Percentiles rank a stretch among this genome's conserved stretches.
Evolutionary conservation across 345 rosid genomes (phyloP).

Genomic region (Salix arbutifolia): DNA sequence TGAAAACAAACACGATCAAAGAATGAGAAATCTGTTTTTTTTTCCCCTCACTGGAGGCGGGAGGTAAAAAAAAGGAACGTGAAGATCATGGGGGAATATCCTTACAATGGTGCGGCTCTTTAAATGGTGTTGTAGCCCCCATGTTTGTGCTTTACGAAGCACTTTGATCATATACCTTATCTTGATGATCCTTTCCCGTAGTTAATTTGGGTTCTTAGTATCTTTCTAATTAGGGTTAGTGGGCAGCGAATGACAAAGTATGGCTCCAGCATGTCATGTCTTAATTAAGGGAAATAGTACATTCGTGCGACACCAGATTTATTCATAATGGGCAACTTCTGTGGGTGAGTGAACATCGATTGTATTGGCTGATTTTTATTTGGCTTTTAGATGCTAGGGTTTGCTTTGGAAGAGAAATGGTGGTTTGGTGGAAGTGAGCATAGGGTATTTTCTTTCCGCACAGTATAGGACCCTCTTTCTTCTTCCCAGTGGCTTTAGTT

Average conservation of each 20-base stretch:
- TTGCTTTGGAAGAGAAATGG: not conserved
- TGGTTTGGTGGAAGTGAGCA: too few relatives aligned
- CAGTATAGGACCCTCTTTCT: too few relatives aligned
- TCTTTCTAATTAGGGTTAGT: conserved; percentile 14
- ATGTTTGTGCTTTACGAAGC: too few relatives aligned
- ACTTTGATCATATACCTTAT: conserved; percentile 2
- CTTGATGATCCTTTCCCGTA: not conserved
- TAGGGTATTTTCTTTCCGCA: too few relatives aligned
- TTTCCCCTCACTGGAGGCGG: not conserved
- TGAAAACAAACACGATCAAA: not conserved
- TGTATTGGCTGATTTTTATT: conserved; percentile 17
- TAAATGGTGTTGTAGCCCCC: too few relatives aligned
- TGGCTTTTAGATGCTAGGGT: conserved; percentile 33
- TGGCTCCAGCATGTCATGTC: not conserved
- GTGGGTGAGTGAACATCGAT: conserved; percentile 19
- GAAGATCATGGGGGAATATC: too few relatives aligned
- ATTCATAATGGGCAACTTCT: conserved; percentile 7
- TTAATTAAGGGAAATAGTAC: not conserved
- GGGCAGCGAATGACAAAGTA: not conserved
- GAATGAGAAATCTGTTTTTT: not conserved
- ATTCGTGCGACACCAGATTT: not conserved
- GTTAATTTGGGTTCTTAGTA: conserved; percentile 3
- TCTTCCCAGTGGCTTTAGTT: too few relatives aligned
- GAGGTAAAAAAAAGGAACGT: not conserved
- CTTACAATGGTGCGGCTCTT: too few relatives aligned